Percentiles rank a stretch among this genome's conserved stretches.
phyloP scores from a whole-genome alignment of 306 rosid species.

The Cercis canadensis region DNA sequence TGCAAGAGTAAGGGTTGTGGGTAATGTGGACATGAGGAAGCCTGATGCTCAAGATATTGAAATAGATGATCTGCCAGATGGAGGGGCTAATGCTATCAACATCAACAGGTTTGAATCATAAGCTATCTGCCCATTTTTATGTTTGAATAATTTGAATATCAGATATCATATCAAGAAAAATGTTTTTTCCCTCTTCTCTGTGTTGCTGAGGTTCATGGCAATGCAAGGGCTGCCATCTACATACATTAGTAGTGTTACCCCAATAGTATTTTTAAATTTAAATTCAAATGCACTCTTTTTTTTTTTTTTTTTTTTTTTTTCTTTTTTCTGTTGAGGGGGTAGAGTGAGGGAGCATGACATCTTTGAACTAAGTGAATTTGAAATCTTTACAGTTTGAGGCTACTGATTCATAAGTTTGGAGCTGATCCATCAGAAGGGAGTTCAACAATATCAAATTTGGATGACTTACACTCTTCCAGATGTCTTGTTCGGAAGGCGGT shows the following conservation, averaged over 20 bases:
- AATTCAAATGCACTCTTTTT: background rate
- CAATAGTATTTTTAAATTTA: too few relatives aligned
- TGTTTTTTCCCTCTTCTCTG: background rate
- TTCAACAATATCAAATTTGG: conserved; percentile 48
- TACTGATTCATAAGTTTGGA: conserved; percentile 66
- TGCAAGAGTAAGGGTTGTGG: conserved; percentile 77
- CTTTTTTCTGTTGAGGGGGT: background rate
- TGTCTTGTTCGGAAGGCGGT: conserved; percentile 58
- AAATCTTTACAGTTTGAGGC: conserved; percentile 72
- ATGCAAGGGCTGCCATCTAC: background rate
- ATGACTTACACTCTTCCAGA: conserved; percentile 54
- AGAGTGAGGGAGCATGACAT: background rate
- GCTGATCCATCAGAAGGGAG: conserved; percentile 51
- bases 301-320: background rate
- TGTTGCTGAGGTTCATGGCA: background rate
- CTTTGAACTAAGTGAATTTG: conserved; percentile 27
- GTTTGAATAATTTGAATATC: conserved; percentile 1
- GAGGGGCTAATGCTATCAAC: conserved; percentile 95
- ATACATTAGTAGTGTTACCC: background rate
- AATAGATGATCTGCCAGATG: conserved; percentile 83
- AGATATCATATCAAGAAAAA: background rate
- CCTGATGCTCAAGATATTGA: conserved; percentile 62
- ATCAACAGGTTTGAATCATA: conserved; percentile 73
- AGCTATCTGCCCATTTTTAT: conserved; percentile 2
- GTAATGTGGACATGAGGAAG: conserved; percentile 60